Conservation (phyloP, 345 rosid species). For the Gossypium australe region DNA sequence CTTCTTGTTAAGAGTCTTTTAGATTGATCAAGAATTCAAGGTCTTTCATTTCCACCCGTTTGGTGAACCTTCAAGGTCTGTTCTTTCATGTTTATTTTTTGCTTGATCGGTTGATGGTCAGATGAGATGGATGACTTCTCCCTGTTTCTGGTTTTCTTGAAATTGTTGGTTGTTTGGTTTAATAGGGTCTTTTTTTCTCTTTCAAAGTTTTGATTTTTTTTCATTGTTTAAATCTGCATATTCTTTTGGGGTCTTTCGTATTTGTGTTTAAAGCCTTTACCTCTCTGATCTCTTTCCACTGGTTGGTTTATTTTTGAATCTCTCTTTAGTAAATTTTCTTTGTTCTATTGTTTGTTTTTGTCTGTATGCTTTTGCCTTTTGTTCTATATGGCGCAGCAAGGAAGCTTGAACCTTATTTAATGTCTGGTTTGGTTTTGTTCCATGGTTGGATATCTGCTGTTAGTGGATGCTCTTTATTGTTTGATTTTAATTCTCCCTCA, state of each 20-base stretch:
- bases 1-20: background rate
- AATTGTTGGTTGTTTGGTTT: slow-evolving; percentile 11
- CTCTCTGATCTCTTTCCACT: slow-evolving; percentile 5
- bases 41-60: background rate
- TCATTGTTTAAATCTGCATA: background rate
- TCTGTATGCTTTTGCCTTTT: background rate
- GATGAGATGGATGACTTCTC: slow-evolving; percentile 6
- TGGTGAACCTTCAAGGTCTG: slow-evolving; percentile 25
- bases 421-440: background rate
- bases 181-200: background rate
- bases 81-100: background rate
- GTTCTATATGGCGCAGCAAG: background rate
- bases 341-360: background rate
- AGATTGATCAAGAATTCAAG: slow-evolving; percentile 6
- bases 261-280: background rate
- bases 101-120: slow-evolving; percentile 22
- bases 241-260: background rate
- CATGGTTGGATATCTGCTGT: background rate
- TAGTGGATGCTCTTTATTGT: background rate
- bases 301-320: background rate
- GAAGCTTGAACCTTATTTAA: background rate
- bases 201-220: background rate
- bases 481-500: slow-evolving; percentile 6
- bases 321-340: background rate
- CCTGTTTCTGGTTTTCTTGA: background rate